Evolutionary conservation across 169 alveolate species (phyloP).

Genomic region (Perkinsus chesapeaki): DNA sequence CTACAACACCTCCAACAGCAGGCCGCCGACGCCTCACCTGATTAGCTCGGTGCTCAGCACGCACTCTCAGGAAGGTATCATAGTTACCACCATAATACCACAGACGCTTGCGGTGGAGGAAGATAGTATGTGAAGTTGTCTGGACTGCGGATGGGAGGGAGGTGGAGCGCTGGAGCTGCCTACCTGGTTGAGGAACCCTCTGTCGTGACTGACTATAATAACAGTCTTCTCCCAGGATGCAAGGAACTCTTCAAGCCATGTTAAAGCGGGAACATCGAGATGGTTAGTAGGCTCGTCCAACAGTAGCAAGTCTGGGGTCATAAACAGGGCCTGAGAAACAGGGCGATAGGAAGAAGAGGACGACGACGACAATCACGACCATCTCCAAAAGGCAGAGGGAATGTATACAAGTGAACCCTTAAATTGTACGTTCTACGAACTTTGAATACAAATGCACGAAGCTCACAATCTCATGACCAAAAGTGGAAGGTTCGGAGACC

Average conservation of each 20-base stretch:
- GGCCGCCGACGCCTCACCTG: slow-evolving; percentile 68
- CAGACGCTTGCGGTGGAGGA: slow-evolving; percentile 63
- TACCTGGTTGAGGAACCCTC: slow-evolving; percentile 81
- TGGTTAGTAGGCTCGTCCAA: slow-evolving; percentile 89
- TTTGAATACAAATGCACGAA: too few species aligned
- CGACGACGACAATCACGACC: too few species aligned
- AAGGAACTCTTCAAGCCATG: slow-evolving; percentile 81
- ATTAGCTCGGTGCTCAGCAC: slow-evolving; percentile 73
- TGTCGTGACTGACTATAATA: slow-evolving; percentile 90
- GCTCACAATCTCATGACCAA: too few species aligned
- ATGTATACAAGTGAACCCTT: too few species aligned
- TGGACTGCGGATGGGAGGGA: slow-evolving; percentile 5
- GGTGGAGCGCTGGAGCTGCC: slow-evolving; percentile 17
- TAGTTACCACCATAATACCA: slow-evolving; percentile 87
- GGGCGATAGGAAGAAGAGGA: too few species aligned
- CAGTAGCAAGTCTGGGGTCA: slow-evolving; percentile 75
- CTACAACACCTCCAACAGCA: not conserved
- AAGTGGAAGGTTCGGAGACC: too few species aligned
- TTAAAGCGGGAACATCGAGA: slow-evolving; percentile 65
- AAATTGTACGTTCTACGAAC: too few species aligned
- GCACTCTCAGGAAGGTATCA: slow-evolving; percentile 83
- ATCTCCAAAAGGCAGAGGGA: too few species aligned
- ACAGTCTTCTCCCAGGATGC: slow-evolving; percentile 81
- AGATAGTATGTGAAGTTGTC: slow-evolving; percentile 68
- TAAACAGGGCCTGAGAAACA: slow-evolving; percentile 62